Evolutionary conservation across 208 protist species (phyloP), one percentile per base, ranked within the genome.

Genomic region (Trypanosomatidae sp.): DNA sequence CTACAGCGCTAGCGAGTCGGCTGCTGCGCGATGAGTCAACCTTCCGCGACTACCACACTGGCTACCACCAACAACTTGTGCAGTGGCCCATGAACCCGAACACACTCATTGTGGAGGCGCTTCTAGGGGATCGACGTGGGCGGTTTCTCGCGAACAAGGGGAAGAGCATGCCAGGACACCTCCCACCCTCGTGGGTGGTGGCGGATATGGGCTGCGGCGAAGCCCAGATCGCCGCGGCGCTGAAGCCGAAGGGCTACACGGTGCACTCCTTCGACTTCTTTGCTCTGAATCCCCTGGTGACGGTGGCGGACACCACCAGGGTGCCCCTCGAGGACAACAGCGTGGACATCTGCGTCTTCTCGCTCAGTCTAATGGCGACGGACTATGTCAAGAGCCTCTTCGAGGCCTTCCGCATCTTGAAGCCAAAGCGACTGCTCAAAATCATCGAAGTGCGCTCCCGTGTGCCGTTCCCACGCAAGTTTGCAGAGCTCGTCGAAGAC

Each of bases 151-250:
- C 79, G 39, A 95, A 95, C 78, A 92, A 93, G 73, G 80, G 66
- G 17, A 97, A 95, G 81, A 88, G 79, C 60, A 91, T 93, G 86
- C 91, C 89, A 12, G 89, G 91, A 4, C 76, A 91, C 73, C 94
- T 94, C 69, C 94, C 94, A 1, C 75, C 64, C 22, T 91, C 75
- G 66, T 91, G 94, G 84, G 80, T 92, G n/a, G 90, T 99, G 39
- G 95, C 92, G 30, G 98, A 99, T 76, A 97, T 99, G 87, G 98
- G 98, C 44, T 99, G 98, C 77, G 98, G 98, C 2, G 96, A 98
- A 39, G 98, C 97, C 17, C 92, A 93, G 68, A 87, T 99, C 41
- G 92, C 95, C 2, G 84, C 89, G 7, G 69, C 58, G 50, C 79
- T 98, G 41, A 33, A 65, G 50, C 81, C 90, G 52, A 88, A 91